Base-by-base conservation (phyloP, 179 eudicot species). In the Beta corolliflora region DNA sequence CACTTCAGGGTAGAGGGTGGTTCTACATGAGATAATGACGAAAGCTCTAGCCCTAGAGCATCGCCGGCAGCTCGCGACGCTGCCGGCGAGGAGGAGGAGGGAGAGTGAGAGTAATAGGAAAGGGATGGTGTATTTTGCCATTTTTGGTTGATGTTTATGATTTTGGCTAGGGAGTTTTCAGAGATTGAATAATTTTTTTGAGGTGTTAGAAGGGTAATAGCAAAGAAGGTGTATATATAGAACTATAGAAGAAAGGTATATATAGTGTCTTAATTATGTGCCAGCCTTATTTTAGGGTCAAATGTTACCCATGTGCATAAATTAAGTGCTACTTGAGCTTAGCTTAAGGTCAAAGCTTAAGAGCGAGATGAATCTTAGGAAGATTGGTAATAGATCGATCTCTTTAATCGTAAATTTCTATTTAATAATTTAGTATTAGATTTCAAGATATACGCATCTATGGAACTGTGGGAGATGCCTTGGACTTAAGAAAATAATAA, bases 21-120 rank as follows among this genome's bases (percentile, higher is more conserved):
- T 36, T 10, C 61, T 77, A 56, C 97, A 93, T 53, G 90, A 84
- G 16, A 66, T 44, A 44, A 77, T 84, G 9, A 88, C 73, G 61
- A 86, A 89, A 8, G 87, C 88, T 81, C 86, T 63, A 3, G 84
- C 79, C 75, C 74, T 85, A 31, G 92, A 86, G 76, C 87, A 84
- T 23, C 69, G 75, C 5, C n/a, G 81, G 66, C 74, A 69, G 14
- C 83, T 12, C 36, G 77, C 16, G 9, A 67, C 88, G 12, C 10
- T 25, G 11, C 58, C 73, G 23, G 73, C 64, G 15, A 73, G 52
- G 61, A 79, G 68, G 61, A 80, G 31, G 31, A 29, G 31, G 31
- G 31, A 29, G 31, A 29, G 69, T 16, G 82, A 65, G 68, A 91
- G 71, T 2, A 36, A 3, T 87, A 64, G 6, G 86, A 74, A 53